Base-by-base conservation (phyloP, 2,329 filamentous ascomycete species). In the Trichoderma sp. region DNA sequence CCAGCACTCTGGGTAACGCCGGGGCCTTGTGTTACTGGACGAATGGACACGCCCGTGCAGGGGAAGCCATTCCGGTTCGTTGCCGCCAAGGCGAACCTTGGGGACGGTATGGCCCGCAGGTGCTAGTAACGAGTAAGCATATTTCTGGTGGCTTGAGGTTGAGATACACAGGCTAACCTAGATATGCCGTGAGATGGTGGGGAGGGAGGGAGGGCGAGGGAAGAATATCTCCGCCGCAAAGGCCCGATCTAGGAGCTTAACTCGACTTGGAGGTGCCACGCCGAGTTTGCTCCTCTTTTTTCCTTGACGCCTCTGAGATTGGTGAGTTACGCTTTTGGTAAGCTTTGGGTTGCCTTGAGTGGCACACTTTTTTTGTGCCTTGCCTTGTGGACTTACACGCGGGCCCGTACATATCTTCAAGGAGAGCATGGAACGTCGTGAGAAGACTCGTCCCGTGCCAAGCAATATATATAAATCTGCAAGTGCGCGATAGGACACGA, bases 81-180 rank as follows among this genome's bases (percentile, higher is more conserved):
- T 64, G 30, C 47, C 34, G 56, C 58, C 43, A 57, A 36, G 47
- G 9, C 32, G 34, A 58, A 57, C 12, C 39, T 34, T 43, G 39
- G 39, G 8, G 60, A 60, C 28, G 24, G 34, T 39, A 63, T 57
- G 34, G 30, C 60, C 26, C 24, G 7, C 18, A 64, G 26, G 21
- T 43, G 51, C 39, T 43, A 43, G 39, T n/a, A 43, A 39, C 43
- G 26, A 57, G 64, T 71, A 71, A 71, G 68, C 68, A 64, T 71
- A 34, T 43, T 63, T 56, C 56, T 64, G 6, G 24, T 57, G 43
- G 43, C 43, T 51, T 51, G n/a, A 51, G 9, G 43, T 51, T 51
- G 51, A 39, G 9, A 51, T n/a, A 14, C 53, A 53, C 28, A 39
- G 56, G 4, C 47, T 43, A 43, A 26, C 32, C 24, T 34, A 9